Evolutionary conservation across 306 rosid genomes (phyloP), one percentile per base, ranked within the genome.

Genomic region (Luffa acutangula): DNA sequence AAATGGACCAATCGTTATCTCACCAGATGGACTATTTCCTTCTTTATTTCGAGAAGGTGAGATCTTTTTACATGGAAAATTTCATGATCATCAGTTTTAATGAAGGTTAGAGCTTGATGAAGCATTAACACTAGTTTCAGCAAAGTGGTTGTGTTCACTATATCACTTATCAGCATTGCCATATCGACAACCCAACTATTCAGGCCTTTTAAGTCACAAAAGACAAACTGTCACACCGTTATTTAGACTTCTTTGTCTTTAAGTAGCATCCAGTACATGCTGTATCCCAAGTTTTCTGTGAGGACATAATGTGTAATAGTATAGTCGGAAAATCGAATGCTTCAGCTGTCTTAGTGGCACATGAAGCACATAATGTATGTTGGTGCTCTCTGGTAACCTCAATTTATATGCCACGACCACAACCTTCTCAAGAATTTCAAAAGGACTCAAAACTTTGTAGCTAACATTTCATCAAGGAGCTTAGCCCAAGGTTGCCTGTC

Each of bases 1-100:
- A 36, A 89, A 85, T 83, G 98, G 97, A 79, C 98, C 98, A 18
- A 81, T 95, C 59, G 98, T 95, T 78, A 95, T 95, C 79, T 95
- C 98, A n/a, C 99, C 99, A 0, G 99, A 95, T 76, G 98, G 98
- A 72, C 84, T 95, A 77, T 91, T 95, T 83, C 98, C 98, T 75
- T 92, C 97, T 10, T 90, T 95, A 75, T 89, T 20, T 85, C 96
- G 97, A 45, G 98, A 95, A 92, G 98, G 97, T 90, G 89, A 85
- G 83, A 11, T 77, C 76, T 18, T 46, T 46, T 48, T 67, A 46
- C 72, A 18, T 33, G 46, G 11, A 70, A 57, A 10, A 9, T 9
- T 75, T 39, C 70, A 63, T 63, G 59, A 60, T 8, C 41, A 64
- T 64, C 9, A 75, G 33, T 36, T 59, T 45, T 12, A 18, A 45